Evolutionary conservation across 148 eudicot species (phyloP), one percentile per base, ranked within the genome.

Genomic region (Amaranthus hypochondriacus): DNA sequence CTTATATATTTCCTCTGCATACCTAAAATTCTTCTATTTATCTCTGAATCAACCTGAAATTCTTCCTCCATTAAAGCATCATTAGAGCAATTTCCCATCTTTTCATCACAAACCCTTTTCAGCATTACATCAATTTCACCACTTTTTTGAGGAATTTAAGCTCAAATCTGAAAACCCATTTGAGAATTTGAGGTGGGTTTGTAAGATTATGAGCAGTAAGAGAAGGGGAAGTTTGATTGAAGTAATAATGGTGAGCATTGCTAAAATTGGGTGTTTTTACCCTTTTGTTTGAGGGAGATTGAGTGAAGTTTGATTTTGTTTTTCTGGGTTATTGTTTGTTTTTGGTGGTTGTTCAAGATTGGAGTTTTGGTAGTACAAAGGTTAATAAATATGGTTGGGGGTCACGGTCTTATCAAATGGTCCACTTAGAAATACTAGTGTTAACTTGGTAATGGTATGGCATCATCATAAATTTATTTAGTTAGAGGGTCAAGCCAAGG

Each of bases 1-100:
- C 98, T 95, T 73, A 95, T 90, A 51, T 79, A 95, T 69, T 74
- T 92, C 71, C 64, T 88, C 71, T 78, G 81, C 86, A 80, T 76
- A 73, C 68, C 43, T 83, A 92, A 70, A 47, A 79, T 68, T 75
- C 97, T 91, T 60, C 91, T 84, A 42, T 77, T 86, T 48, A 74
- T 80, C 79, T 87, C 92, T 4, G 87, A 84, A 76, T 84, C 88
- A 83, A 83, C 84, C 82, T 76, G 73, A 59, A 66, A 60, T 70
- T 84, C 75, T 48, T 84, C 75, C 46, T 60, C 78, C 42, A 69
- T 85, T 15, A 28, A 28, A 28, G 13, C 48, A 47, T 48, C 52
- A n/a, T 7, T 28, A 61, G 78, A 10, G 80, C 92, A 86, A 28
- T 80, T 83, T 4, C 81, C 81, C 1, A 79, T 42, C 64, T 69